Evolutionary conservation across 768 basidiomycete species (phyloP), one percentile per base, ranked within the genome.

Genomic region (Tephrocybe sp.): DNA sequence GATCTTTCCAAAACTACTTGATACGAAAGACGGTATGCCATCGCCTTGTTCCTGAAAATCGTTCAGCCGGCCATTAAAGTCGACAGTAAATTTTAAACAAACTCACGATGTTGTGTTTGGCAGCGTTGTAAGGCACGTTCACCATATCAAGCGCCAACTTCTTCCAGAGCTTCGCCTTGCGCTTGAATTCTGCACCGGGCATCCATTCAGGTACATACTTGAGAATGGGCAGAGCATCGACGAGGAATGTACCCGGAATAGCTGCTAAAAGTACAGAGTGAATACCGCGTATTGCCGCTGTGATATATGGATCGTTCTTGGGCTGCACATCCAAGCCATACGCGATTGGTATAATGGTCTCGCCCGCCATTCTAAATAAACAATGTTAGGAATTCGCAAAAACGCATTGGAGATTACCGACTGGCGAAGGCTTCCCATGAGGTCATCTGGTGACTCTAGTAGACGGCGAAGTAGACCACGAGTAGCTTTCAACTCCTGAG

Each of bases 201-300:
- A 73, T 51, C 64, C 68, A 72, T 4, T 47, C 56, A 3, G 71
- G 73, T 1, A 73, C 43, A 35, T 71, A n/a, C n/a, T n/a, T n/a
- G n/a, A n/a, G n/a, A 57, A n/a, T n/a, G n/a, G n/a, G n/a, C n/a
- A n/a, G n/a, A 30, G 26, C 26, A 34, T 75, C 70, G 38, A 69
- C 69, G 4, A 72, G 57, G 54, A 61, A 73, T 0, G 66, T 44
- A 2, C 64, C 67, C 8, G 63, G 55, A 30, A 60, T 62, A 3
- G 51, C 60, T 9, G 67, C 58, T 15, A 39, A 11, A 38, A 22
- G 6, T 28, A 25, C 12, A 36, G 46, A 15, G 37, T 15, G 9
- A 37, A 34, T 43, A 7, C 67, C 66, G 25, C 63, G 51, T 27
- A 70, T 65, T 0, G 67, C 65, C 1, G 60, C 60, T 7, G 52